Evolutionary conservation across 306 rosid species (phyloP).

Genomic region (Acmispon strigosus): DNA sequence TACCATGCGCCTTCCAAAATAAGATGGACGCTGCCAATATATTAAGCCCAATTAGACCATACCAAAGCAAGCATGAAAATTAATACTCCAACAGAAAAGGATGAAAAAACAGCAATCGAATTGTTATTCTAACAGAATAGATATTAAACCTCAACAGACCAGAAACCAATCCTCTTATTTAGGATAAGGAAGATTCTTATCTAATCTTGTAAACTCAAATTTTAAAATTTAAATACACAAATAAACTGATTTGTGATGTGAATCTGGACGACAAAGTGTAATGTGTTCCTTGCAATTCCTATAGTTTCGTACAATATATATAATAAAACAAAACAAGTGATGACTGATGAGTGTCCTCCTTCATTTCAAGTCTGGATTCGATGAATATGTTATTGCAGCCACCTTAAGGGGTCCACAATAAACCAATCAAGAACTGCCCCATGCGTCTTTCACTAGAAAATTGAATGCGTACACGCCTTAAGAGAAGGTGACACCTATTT

Average conservation of each 20-base stretch:
- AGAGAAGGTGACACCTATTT: background rate
- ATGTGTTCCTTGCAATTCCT: too few relatives aligned
- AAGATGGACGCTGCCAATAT: conserved; percentile 59
- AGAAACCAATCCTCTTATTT: too few relatives aligned
- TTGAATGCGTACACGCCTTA: conserved; percentile 28
- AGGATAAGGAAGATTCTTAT: too few relatives aligned
- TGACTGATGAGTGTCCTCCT: background rate
- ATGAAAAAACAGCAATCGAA: background rate
- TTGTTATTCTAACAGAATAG: background rate
- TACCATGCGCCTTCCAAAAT: conserved; percentile 48
- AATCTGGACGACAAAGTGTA: too few relatives aligned
- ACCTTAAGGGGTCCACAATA: conserved; percentile 14
- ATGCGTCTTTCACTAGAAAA: conserved; percentile 11
- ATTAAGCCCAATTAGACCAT: conserved; percentile 12
- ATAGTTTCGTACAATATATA: too few relatives aligned
- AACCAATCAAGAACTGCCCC: background rate
- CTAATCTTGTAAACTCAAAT: too few relatives aligned
- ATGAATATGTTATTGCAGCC: background rate
- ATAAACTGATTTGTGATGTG: too few relatives aligned
- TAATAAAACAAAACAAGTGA: background rate
- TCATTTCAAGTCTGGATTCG: conserved; percentile 7
- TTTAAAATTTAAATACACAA: too few relatives aligned
- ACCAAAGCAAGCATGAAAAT: background rate
- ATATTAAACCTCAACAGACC: too few relatives aligned
- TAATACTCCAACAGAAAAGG: background rate